Conservation (phyloP, 305 asterid species). For the Withania somnifera region DNA sequence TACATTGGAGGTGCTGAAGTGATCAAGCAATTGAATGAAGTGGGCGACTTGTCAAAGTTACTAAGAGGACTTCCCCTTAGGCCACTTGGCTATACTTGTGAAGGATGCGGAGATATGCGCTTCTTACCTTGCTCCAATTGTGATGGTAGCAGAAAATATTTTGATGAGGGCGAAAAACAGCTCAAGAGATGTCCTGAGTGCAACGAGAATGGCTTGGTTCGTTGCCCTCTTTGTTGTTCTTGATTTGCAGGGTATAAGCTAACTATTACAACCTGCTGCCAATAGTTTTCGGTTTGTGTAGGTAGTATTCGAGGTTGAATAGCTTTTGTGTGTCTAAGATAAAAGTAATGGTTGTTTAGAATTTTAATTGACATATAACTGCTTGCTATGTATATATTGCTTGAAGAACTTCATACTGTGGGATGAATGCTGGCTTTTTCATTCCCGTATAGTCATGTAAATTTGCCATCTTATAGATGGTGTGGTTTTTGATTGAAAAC, state of each 20-base stretch:
- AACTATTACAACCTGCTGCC: conserved; percentile 4
- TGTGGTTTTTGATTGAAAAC: conserved; percentile 2
- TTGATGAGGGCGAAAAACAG: conserved; percentile 59
- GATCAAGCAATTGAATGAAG: conserved; percentile 46
- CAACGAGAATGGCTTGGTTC: conserved; percentile 71
- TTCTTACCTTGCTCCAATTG: conserved; percentile 64
- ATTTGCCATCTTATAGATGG: not conserved
- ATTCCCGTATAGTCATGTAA: not conserved
- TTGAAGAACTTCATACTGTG: not conserved
- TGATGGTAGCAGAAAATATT: conserved; percentile 66
- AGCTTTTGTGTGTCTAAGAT: not conserved
- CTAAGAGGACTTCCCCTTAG: conserved; percentile 52
- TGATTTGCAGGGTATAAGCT: conserved; percentile 7
- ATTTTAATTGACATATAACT: not conserved
- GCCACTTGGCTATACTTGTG: conserved; percentile 34
- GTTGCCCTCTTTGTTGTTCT: conserved; percentile 60
- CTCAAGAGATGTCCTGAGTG: conserved; percentile 47
- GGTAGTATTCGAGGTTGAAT: conserved; percentile 1
- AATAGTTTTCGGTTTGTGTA: not conserved
- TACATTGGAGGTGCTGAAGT: conserved; percentile 66
- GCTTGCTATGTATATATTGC: not conserved
- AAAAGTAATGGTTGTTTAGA: not conserved
- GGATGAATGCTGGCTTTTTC: not conserved
- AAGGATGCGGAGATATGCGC: conserved; percentile 57
- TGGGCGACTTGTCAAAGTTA: conserved; percentile 47